Evolutionary conservation across 495 filamentous ascomycete genomes (phyloP), one percentile per base, ranked within the genome.

Genomic region (Clavariopsis aquatica): DNA sequence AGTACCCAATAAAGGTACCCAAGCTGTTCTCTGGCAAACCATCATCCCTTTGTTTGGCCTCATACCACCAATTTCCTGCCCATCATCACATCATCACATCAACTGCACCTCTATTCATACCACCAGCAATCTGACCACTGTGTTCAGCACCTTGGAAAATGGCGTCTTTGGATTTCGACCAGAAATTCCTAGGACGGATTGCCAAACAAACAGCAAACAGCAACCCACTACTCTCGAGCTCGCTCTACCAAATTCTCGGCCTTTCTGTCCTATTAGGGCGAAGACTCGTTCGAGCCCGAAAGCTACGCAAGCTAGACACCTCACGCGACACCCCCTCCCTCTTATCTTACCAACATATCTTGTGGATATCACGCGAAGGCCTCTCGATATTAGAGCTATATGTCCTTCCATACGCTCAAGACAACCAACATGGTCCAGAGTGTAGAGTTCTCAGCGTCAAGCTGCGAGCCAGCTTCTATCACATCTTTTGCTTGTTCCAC

Each of bases 401-500:
- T 71, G 86, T 98, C 43, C 76, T 96, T 4, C 93, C 92, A 75
- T 85, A 69, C 47, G 69, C 74, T 45, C 67, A 93, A 90, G 74
- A 83, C 92, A 74, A 72, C 28, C 69, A 77, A 43, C 66, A 75
- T 36, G 73, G 76, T 0, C 67, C 71, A 3, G 74, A 78, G 64
- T 76, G 72, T 22, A 91, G 91, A 68, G 92, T 98, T 10, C 83
- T 98, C 53, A 85, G 89, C 8, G 89, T 89, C 76, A 98, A 98
- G 77, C 83, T 98, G 22, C 87, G 91, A 61, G 94, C 95, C 6
- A 92, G 88, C 26, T 96, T 97, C 71, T 93, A 94, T 69, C 94
- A 98, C 78, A 91, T 98, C 62, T 96, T 96, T 72, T 96, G 96
- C 54, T 82, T 97, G 17, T 98, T 96, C 73, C 91, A 96, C 78